Base-by-base conservation (phyloP, 345 rosid genomes). In the Eutrema yunnanense region DNA sequence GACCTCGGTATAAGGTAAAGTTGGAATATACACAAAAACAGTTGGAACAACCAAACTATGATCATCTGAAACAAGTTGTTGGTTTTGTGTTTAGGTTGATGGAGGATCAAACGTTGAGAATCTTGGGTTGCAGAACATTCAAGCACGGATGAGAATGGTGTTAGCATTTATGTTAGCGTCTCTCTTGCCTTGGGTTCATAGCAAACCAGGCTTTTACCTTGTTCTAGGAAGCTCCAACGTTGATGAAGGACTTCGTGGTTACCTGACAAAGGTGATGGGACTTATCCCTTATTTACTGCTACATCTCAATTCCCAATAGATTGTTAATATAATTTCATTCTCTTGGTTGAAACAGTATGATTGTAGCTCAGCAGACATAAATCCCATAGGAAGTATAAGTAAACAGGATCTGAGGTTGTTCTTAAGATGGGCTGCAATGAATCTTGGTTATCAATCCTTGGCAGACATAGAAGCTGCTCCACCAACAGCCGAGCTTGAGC, bases 101-200 rank as follows among this genome's bases (percentile, higher is more conserved):
- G 98, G 99, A 56, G 97, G 97, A 81, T 92, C 98, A 48, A 81
- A 83, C n/a, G 71, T 66, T 52, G 99, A 95, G 86, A 92, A 92
- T 76, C 83, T 87, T 62, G 96, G 98, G 26, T 81, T 96, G 78
- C 90, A 90, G 81, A 88, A 92, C 80, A 90, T 96, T 80, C 99
- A 87, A 86, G 97, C 96, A 62, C 85, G 99, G 79, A 90, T 87
- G 65, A 92, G 97, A 82, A 96, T 96, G 99, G 97, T 92, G 50
- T 76, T 92, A 67, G 96, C 99, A 29, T 88, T 86, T 76, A 90
- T 86, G 88, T 74, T 96, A 66, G 97, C 99, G 50, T 92, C 98
- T 50, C 85, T 90, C 53, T 84, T 96, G 82, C 98, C 99, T 59
- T 92, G 99, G 98, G 94, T 88, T 82, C 98, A 90, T 80, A 86